Evolutionary conservation across 768 basidiomycete species (phyloP), one percentile per base, ranked within the genome.

Genomic region (Daedaleopsis nitida): DNA sequence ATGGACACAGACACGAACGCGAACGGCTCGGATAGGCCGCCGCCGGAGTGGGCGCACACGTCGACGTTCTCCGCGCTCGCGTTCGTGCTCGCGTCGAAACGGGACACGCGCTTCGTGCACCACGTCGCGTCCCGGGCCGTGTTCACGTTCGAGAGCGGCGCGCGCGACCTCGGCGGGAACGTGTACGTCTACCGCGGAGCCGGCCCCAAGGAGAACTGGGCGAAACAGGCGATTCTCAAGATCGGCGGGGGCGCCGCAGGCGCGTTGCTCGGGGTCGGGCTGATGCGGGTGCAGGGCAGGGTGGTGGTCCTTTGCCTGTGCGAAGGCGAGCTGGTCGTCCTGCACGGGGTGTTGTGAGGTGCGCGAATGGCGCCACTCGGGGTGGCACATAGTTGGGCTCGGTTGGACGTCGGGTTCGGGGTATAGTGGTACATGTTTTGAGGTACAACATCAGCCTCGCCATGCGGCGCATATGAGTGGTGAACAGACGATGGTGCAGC

Each of bases 21-120:
- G 39, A 3, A 11, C 45, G 45, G 9, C 1, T 16, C 10, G 3
- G 6, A n/a, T 10, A 8, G 3, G 13, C 16, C 12, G n/a, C 71
- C 47, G 11, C 74, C 19, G 49, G 64, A 19, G 63, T 96, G 92
- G 94, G 78, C 68, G 53, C 96, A 99, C 72, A 75, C 76, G 5
- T 80, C 86, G n/a, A 98, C 96, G 0, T 95, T 86, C 73, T 87
- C 91, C 19, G 96, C 95, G 0, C 82, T 99, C 24, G 84, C 94
- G 0, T 99, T 98, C 70, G 96, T 99, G 43, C 80, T 99, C 52
- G 94, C 94, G 10, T 94, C 92, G 13, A 98, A 98, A 71, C 87
- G 85, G 32, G 94, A 98, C 72, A 86, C 91, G 0, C 86, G 93
- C 19, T 94, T 96, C 75, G 91, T 92, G 1, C 84, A 89, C 68